These are phyloP conservation scores for Ichthyophthirius multifiliis DNA, from an alignment of 169 alveolate genomes.

Conservation along the genomic window DNA sequence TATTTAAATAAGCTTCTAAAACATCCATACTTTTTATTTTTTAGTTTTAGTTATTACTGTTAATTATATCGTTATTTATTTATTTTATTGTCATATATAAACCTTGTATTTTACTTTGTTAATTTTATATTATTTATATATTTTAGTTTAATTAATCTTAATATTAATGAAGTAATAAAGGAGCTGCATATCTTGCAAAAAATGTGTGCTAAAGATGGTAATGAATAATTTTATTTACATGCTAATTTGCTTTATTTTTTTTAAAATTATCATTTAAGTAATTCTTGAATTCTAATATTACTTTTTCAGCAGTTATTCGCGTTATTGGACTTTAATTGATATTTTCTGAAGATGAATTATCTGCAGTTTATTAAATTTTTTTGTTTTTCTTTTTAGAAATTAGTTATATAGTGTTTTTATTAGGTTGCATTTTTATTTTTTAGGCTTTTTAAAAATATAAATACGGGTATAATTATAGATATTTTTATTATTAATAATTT, in stretches of 20 bases:
- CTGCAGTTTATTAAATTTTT: too few species aligned
- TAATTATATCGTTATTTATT: not conserved
- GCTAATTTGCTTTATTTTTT: slow-evolving; percentile 1
- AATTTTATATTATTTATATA: not conserved
- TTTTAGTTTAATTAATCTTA: not conserved
- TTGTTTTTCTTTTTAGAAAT: too few species aligned
- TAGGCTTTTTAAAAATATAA: too few species aligned
- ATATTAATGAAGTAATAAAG: not conserved
- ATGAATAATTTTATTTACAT: not conserved
- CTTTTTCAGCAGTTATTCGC: not conserved
- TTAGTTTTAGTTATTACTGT: not conserved
- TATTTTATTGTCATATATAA: not conserved
- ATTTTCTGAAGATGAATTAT: too few species aligned
- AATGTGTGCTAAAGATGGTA: not conserved
- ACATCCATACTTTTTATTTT: slow-evolving; percentile 10
- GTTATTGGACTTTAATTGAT: not conserved
- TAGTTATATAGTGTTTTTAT: too few species aligned
- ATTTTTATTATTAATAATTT: too few species aligned
- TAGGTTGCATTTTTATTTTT: too few species aligned
- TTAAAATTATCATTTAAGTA: not conserved
- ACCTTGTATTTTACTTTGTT: not conserved
- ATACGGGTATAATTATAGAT: too few species aligned
- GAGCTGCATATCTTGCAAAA: slow-evolving; percentile 6
- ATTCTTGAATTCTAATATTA: not conserved
- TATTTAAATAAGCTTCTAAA: not conserved